Evolutionary conservation across 768 basidiomycete species (phyloP).

Genomic region (Boletales sp.): DNA sequence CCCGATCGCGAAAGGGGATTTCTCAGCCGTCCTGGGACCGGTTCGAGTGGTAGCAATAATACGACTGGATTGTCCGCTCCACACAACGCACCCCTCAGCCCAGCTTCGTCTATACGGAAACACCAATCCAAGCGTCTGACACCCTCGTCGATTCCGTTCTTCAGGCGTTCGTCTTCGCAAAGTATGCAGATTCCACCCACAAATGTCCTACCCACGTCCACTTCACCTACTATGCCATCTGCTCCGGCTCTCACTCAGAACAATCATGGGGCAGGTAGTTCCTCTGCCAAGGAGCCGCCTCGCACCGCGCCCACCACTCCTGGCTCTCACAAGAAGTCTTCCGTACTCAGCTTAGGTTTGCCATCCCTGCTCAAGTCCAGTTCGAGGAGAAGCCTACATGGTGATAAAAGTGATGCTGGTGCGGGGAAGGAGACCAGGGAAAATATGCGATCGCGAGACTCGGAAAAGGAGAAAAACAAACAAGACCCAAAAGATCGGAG

Average conservation of each 20-base stretch:
- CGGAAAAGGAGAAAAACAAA: slow-evolving; percentile 54
- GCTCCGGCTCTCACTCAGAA: slow-evolving; percentile 40
- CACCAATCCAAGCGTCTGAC: slow-evolving; percentile 75
- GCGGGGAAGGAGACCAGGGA: slow-evolving; percentile 55
- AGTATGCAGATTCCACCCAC: slow-evolving; percentile 68
- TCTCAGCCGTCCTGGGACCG: slow-evolving; percentile 68
- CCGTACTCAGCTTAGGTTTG: slow-evolving; percentile 75
- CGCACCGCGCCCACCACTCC: slow-evolving; percentile 53
- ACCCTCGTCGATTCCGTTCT: slow-evolving; percentile 91
- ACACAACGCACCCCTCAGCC: slow-evolving; percentile 64
- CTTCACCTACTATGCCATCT: slow-evolving; percentile 54
- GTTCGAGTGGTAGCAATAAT: slow-evolving; percentile 73
- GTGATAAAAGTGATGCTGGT: slow-evolving; percentile 41
- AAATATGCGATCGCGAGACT: slow-evolving; percentile 38
- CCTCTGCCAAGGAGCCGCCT: slow-evolving; percentile 53
- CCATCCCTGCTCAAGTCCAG: slow-evolving; percentile 84
- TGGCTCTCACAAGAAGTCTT: slow-evolving; percentile 73
- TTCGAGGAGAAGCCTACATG: slow-evolving; percentile 76
- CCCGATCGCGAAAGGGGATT: slow-evolving; percentile 52
- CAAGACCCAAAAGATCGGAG: slow-evolving; percentile 83
- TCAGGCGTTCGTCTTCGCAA: slow-evolving; percentile 87
- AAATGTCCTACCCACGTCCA: slow-evolving; percentile 36
- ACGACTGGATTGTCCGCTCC: slow-evolving; percentile 53
- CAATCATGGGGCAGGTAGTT: slow-evolving; percentile 40
- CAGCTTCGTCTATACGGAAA: slow-evolving; percentile 64